phyloP scores from a whole-genome alignment of 2,329 filamentous ascomycete species.

The Podosphaera fusca region DNA sequence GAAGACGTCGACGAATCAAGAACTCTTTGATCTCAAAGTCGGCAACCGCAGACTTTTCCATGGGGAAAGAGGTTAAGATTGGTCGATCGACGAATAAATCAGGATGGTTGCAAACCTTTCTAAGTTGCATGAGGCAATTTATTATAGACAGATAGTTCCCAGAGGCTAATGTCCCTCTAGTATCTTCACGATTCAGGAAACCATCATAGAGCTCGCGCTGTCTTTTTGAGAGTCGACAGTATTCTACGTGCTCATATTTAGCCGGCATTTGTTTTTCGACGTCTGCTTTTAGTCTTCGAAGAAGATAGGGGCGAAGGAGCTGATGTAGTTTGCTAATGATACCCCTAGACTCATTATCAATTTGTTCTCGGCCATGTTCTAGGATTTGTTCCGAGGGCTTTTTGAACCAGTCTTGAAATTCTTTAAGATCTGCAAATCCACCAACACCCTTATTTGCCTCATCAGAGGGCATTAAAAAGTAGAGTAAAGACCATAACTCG shows the following conservation, averaged over 20 bases:
- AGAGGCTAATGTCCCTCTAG: conserved; percentile 65
- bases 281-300: conserved; percentile 79
- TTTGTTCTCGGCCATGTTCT: conserved; percentile 76
- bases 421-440: conserved; percentile 80
- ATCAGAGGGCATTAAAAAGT: conserved; percentile 84
- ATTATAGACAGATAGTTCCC: conserved; percentile 97
- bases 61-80: conserved; percentile 91
- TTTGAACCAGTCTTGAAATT: conserved; percentile 91
- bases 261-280: conserved; percentile 98
- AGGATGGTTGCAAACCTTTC: conserved; percentile 96
- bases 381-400: conserved; percentile 90
- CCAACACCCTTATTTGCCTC: conserved; percentile 51
- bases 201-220: conserved; percentile 92
- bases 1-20: conserved; percentile 40
- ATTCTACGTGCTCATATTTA: conserved; percentile 93
- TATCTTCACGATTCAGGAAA: conserved; percentile 77
- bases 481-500: conserved; percentile 88
- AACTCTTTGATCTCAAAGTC: conserved; percentile 53
- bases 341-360: conserved; percentile 80
- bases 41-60: conserved; percentile 54
- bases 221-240: conserved; percentile 83
- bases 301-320: conserved; percentile 72
- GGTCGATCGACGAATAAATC: conserved; percentile 90
- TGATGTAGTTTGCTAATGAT: conserved; percentile 89
- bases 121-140: conserved; percentile 90